Conservation (phyloP, 2,329 filamentous ascomycete genomes). For the Juglanconis juglandina region DNA sequence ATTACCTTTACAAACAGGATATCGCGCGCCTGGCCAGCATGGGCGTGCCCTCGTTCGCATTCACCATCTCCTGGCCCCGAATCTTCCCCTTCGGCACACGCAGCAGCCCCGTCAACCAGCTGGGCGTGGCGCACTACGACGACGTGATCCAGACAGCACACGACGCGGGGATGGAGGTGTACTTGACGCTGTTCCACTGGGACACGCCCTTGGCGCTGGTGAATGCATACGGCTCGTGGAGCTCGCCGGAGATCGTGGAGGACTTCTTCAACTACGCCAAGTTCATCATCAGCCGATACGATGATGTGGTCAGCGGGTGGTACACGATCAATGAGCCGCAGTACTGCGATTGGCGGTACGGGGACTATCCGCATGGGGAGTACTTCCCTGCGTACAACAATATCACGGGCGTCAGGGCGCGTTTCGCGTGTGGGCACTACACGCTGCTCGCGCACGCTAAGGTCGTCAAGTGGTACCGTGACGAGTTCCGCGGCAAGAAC, state of each 20-base stretch:
- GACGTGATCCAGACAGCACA: slow-evolving; percentile 4
- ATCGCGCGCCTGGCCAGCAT: slow-evolving; percentile 3
- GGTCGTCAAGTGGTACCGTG: slow-evolving; percentile 9
- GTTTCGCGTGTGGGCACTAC: slow-evolving; percentile 9
- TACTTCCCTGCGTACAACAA: slow-evolving; percentile 12
- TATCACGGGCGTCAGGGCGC: slow-evolving; percentile 3
- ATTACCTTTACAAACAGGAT: slow-evolving; percentile 11
- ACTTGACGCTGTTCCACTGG: slow-evolving; percentile 10
- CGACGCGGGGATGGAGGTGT: slow-evolving; percentile 1
- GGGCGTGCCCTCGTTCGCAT: slow-evolving; percentile 5
- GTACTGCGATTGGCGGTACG: slow-evolving; percentile 10
- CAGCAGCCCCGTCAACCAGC: slow-evolving; percentile 7
- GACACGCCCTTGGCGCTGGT: slow-evolving; percentile 7
- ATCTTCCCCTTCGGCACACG: slow-evolving; percentile 6
- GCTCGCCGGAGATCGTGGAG: slow-evolving; percentile 1
- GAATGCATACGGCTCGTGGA: slow-evolving; percentile 7
- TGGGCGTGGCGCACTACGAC: slow-evolving; percentile 6
- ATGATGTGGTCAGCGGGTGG: slow-evolving; percentile 1
- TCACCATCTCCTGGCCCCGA: slow-evolving; percentile 6
- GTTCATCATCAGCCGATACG: slow-evolving; percentile 5
- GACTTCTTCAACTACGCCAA: slow-evolving; percentile 13
- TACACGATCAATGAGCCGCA: slow-evolving; percentile 12
- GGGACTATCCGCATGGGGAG: slow-evolving; percentile 1
- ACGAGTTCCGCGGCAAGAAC: slow-evolving; percentile 7
- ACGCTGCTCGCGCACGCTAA: slow-evolving; percentile 8